Evolutionary conservation across 352 stramenopile species (phyloP), one percentile per base, ranked within the genome.

Genomic region (Phytophthora sojae): DNA sequence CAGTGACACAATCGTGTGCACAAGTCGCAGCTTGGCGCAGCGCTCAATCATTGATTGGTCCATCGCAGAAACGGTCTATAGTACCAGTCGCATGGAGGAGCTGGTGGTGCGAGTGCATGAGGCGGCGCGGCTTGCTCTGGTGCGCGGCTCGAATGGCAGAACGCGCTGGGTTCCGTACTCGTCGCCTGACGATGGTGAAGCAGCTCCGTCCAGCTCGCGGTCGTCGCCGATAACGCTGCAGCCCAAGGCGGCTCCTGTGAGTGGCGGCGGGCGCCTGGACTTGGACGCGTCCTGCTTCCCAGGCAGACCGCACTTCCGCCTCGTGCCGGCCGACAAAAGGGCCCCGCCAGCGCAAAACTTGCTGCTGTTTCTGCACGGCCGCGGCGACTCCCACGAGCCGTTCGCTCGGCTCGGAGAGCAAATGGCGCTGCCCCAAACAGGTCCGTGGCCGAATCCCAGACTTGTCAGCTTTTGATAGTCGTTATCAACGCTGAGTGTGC

Each of bases 351-450:
- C 77, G 45, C 80, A 93, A 55, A 93, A 91, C 52, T 25, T 91
- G 25, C 64, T 92, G 6, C 26, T 93, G 30, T 79, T 92, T 60
- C 67, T 93, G 19, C 85, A 93, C 29, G 85, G 83, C 3, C 82
- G 81, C 29, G 85, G 85, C 6, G 83, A 90, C 61, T 87, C 75
- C 26, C 75, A 86, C n/a, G 69, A 62, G 17, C 77, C 77, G 11
- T 93, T 93, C 30, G 74, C 81, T 11, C 69, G 64, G 32, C 72
- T 93, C 3, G 85, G 73, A 8, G 58, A 71, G 30, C 65, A 83
- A 52, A 91, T 91, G 83, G 83, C 67, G 9, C 63, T 91, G 17
- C 85, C 85, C 11, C 86, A 92, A 63, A 92, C 86, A 72, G 85
- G 85, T 93, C 54, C 6, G 57, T 51, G 26, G 6, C 2, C 39